Evolutionary conservation across 495 filamentous ascomycete species (phyloP).

Genomic region (Penicillium ucsense): DNA sequence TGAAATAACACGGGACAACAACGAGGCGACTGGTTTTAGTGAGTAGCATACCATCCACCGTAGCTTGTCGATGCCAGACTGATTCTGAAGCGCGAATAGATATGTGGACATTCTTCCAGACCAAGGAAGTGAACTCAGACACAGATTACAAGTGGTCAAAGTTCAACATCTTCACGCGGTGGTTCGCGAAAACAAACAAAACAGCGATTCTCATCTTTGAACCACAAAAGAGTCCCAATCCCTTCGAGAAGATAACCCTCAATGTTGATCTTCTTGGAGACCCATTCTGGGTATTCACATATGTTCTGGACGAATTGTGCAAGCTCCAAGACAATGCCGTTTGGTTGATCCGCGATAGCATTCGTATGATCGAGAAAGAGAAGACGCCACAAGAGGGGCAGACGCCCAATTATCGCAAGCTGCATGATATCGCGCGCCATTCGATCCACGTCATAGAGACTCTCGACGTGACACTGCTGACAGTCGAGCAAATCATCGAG

Average conservation of each 20-base stretch:
- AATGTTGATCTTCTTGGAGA: slow-evolving; percentile 1
- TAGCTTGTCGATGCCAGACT: not conserved
- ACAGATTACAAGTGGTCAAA: slow-evolving; percentile 22
- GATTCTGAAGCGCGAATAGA: not conserved
- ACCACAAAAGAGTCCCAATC: not conserved
- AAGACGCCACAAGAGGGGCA: not conserved
- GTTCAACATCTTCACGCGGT: slow-evolving; percentile 24
- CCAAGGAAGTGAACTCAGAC: not conserved
- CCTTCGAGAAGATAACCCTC: not conserved
- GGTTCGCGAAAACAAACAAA: slow-evolving; percentile 12
- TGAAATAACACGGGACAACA: slow-evolving; percentile 1
- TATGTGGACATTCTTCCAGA: slow-evolving; percentile 1
- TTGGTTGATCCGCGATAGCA: slow-evolving; percentile 16
- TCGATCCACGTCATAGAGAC: slow-evolving; percentile 39
- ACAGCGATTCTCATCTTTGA: slow-evolving; percentile 28
- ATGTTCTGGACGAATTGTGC: slow-evolving; percentile 9
- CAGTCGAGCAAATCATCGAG: slow-evolving; percentile 23
- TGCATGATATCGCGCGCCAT: slow-evolving; percentile 41
- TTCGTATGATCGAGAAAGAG: slow-evolving; percentile 16
- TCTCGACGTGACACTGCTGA: slow-evolving; percentile 26
- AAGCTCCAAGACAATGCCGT: slow-evolving; percentile 15
- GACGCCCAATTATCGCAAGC: slow-evolving; percentile 24
- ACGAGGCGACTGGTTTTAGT: not conserved
- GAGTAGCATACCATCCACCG: not conserved
- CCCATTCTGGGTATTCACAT: slow-evolving; percentile 14